Percentiles rank a stretch among this genome's conserved stretches.
These are phyloP conservation scores for Chaetomium tenue DNA, from an alignment of 495 filamentous ascomycete genomes.

Conservation along the genomic window DNA sequence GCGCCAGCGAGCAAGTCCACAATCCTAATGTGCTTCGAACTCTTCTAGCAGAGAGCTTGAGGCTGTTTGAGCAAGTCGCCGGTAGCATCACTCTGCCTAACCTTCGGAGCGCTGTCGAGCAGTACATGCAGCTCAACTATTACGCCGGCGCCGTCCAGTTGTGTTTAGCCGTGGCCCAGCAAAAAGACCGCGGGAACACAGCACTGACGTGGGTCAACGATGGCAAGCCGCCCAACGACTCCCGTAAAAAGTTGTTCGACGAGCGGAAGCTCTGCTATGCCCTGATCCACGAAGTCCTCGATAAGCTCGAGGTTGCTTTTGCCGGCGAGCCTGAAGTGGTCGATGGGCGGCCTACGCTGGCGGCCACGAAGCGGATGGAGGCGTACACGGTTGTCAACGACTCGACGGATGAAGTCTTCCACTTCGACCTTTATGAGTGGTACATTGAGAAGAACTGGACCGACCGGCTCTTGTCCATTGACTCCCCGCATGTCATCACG, in stretches of 20 bases:
- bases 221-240: constrained; percentile 59
- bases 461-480: constrained; percentile 77
- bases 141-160: constrained; percentile 95
- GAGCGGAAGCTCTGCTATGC: constrained; percentile 77
- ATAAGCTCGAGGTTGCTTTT: constrained; percentile 68
- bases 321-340: constrained; percentile 63
- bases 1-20: constrained; percentile 71
- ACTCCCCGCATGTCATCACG: constrained; percentile 79
- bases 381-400: constrained; percentile 82
- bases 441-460: constrained; percentile 78
- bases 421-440: constrained; percentile 96
- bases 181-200: constrained; percentile 78
- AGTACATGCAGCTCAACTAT: constrained; percentile 77
- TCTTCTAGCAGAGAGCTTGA: constrained; percentile 81
- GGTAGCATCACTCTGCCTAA: constrained; percentile 76
- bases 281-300: constrained; percentile 73
- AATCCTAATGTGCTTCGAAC: constrained; percentile 76
- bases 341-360: constrained; percentile 72
- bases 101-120: constrained; percentile 69
- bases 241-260: constrained; percentile 62
- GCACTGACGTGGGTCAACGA: constrained; percentile 67
- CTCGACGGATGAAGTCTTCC: constrained; percentile 86
- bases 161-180: constrained; percentile 72
- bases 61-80: constrained; percentile 84
- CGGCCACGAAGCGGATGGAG: constrained; percentile 75